Base-by-base conservation (phyloP, 1,139 yeast species). In the Magnusiomyces sp. region DNA sequence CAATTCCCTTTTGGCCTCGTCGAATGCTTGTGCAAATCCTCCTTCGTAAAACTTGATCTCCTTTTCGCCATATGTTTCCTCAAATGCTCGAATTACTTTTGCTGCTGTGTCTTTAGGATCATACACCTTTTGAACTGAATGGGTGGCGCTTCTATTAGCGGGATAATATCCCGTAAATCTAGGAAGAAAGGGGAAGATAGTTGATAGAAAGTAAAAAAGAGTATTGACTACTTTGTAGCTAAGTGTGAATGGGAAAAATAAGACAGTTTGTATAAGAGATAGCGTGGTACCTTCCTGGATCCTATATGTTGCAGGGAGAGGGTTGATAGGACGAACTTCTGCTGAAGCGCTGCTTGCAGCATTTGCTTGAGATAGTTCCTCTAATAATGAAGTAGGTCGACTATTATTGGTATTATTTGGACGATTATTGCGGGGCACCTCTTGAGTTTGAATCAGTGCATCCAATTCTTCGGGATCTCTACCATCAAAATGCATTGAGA, bases 11-110 rank as follows among this genome's bases (percentile, higher is more conserved):
- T 84, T 83, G 16, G 92, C 84, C 64, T 74, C 70, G 59, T 74
- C 80, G 50, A 84, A 69, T 1, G 95, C 95, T 56, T 83, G 81
- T 0, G 89, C 77, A 63, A 85, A 86, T 45, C 94, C 83, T 11
- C 92, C 90, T 59, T 81, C 80, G 55, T 74, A 76, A 57, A 84
- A 83, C 17, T 61, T 61, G 36, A 62, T 46, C 17, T 52, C 58
- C n/a, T 50, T 50, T 13, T 43, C 46, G 23, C 67, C 67, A 48
- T 68, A 66, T 7, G 56, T 60, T 43, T 69, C 71, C 55, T 72
- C 72, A 53, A 74, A 71, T 31, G 63, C 60, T 10, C 66, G 60
- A 40, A 67, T 64, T 50, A 71, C 71, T 45, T 69, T 57, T 31
- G 69, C 59, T 2, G 77, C 74, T 11, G 66, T 61, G 45, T 70